Evolutionary conservation across 805 yeast genomes (phyloP), one percentile per base, ranked within the genome.

Genomic region (Kodamaea sagamina): DNA sequence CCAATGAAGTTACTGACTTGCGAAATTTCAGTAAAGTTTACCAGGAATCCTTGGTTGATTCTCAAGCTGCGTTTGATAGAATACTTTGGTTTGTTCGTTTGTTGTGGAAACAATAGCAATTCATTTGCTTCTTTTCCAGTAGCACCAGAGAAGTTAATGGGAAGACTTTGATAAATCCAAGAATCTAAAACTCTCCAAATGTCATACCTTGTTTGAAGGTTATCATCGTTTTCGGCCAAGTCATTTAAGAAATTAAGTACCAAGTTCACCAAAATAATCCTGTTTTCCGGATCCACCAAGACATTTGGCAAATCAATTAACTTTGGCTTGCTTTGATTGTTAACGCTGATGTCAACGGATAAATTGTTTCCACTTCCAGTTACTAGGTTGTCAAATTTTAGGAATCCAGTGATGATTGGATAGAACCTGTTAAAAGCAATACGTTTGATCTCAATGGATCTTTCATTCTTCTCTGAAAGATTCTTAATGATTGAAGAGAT

Each of bases 171-270:
- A 50, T 82, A 84, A 5, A 87, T 64, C 86, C 95, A 84, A 3
- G 71, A 60, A 53, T 89, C 96, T 6, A 89, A 47, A 5, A 75
- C 62, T n/a, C 62, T 63, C 96, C 96, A 89, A 11, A 86, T 70
- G 32, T 66, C 68, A 17, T 63, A 56, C 49, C 82, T 74, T 19
- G 74, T 47, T 4, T 48, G 48, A 9, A 55, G 46, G 1, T 55
- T 50, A 15, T 17, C 24, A 21, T 56, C 59, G n/a, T 66, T 64
- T 11, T 75, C 74, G 4, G 82, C 81, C 36, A 89, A 70, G 62
- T 55, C 61, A 6, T 57, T 51, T 32, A 89, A 59, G 0, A 83
- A 80, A 32, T 73, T 69, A 26, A 90, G 65, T 34, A 70, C 47
- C 37, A 70, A 52, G 42, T 70, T 71, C 15, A 62, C 47, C 17